Evolutionary conservation across 148 eudicot species (phyloP), one percentile per base, ranked within the genome.

Genomic region (Rhododendron henanense): DNA sequence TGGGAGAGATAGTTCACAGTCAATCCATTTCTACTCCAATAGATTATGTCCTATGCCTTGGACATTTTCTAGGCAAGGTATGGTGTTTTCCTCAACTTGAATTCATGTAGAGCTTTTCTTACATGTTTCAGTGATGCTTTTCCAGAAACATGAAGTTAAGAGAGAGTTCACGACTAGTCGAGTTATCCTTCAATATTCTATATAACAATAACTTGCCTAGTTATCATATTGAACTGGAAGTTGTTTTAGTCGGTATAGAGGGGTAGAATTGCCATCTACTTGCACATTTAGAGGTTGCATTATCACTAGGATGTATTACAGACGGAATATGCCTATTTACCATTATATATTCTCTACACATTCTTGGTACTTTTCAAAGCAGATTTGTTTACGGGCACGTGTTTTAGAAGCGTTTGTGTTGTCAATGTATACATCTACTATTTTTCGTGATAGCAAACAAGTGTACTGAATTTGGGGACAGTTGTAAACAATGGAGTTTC

Each of bases 51-150:
- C 79, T 97, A 28, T 94, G 98, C 88, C 44, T 95, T 45, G 99
- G 99, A 39, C 99, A 97, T 86, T 97, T 95, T 88, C 88, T 94
- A 10, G 96, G 94, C 86, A 97, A 97, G 98, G 99, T 95, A 84
- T 71, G 21, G 41, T 14, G 67, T 81, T 69, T 75, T 78, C 51
- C 33, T 75, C 63, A 19, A 19, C 28, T 21, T 73, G 53, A 84
- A 76, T 31, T 15, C 39, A 15, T 65, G 73, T 28, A 71, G 39
- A 71, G 15, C 76, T 31, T 13, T 71, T 31, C 76, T 71, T 31
- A 1, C 19, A 71, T 71, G 39, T 71, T 65, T 33, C 76, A 33
- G 19, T 33, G 76, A 33, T 71, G 76, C 39, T 71, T 71, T 71
- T 71, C 76, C 39, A 71, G 18, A 67, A 71, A 71, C 39, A 69